Evolutionary conservation across 345 rosid species (phyloP).

Genomic region (Eucalyptus curtisii): DNA sequence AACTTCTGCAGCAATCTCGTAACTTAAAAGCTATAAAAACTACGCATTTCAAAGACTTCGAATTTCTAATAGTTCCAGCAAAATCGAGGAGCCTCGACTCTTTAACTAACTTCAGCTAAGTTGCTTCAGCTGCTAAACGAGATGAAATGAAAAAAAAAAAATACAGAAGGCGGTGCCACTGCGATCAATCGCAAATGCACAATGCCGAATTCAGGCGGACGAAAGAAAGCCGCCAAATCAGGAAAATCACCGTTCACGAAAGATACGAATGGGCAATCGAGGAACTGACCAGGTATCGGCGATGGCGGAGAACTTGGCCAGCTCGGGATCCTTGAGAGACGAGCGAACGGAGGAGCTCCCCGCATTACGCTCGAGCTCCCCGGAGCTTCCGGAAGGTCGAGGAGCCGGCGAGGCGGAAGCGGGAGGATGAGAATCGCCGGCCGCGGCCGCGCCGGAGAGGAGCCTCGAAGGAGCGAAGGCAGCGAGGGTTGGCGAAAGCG

Average conservation of each 20-base stretch:
- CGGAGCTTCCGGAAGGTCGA: not conserved
- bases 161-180: not conserved
- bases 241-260: not conserved
- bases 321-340: conserved; percentile 61
- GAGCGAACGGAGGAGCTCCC: conserved; percentile 11
- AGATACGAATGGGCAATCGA: not conserved
- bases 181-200: not conserved
- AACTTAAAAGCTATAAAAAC: not conserved
- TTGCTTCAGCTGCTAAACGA: not conserved
- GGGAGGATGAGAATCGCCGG: not conserved
- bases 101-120: not conserved
- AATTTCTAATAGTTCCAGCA: not conserved
- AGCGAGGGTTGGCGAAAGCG: not conserved
- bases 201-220: not conserved
- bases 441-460: not conserved
- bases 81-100: not conserved
- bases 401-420: not conserved
- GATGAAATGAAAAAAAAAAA: not conserved
- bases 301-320: conserved; percentile 83
- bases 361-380: not conserved
- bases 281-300: conserved; percentile 67
- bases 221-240: not conserved
- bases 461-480: not conserved
- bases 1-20: not conserved
- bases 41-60: not conserved